These are phyloP conservation scores for Microbotryum violaceum DNA, from an alignment of 1,284 basidiomycete species.

Conservation along the genomic window DNA sequence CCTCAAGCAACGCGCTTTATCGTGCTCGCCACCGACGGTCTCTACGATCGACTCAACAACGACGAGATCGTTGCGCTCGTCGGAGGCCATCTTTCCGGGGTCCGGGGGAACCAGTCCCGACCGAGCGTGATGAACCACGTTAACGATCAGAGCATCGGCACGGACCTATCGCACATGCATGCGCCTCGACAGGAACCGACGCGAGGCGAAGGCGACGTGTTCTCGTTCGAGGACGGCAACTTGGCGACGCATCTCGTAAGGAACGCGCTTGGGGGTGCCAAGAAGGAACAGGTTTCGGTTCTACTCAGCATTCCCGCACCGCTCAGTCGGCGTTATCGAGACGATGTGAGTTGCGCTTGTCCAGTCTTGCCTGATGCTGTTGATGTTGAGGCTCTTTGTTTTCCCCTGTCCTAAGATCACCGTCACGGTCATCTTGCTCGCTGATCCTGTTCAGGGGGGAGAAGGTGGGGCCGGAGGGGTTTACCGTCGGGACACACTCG, in stretches of 20 bases:
- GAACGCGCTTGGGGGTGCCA: slow-evolving; percentile 85
- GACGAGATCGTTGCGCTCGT: slow-evolving; percentile 88
- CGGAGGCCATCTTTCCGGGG: slow-evolving; percentile 67
- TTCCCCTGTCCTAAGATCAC: slow-evolving; percentile 12
- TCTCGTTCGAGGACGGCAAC: slow-evolving; percentile 69
- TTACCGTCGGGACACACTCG: slow-evolving; percentile 22
- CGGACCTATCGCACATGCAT: slow-evolving; percentile 13
- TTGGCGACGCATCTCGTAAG: slow-evolving; percentile 83
- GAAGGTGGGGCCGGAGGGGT: slow-evolving; percentile 29
- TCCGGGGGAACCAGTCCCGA: slow-evolving; percentile 44
- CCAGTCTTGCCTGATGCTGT: not conserved
- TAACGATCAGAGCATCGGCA: not conserved
- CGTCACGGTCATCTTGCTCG: slow-evolving; percentile 28
- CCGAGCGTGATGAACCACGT: slow-evolving; percentile 23
- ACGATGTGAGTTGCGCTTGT: slow-evolving; percentile 59
- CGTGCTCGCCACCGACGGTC: slow-evolving; percentile 84
- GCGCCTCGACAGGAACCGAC: slow-evolving; percentile 29
- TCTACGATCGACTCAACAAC: slow-evolving; percentile 80
- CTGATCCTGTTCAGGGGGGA: slow-evolving; percentile 18
- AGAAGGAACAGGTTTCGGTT: slow-evolving; percentile 58
- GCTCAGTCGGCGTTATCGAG: slow-evolving; percentile 65
- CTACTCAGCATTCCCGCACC: slow-evolving; percentile 80
- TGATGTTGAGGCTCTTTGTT: not conserved
- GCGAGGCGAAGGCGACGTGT: slow-evolving; percentile 50
- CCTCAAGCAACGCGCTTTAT: slow-evolving; percentile 52